These are phyloP conservation scores for Didymella segeticola DNA, from an alignment of 2,329 filamentous ascomycete species.

Conservation along the genomic window DNA sequence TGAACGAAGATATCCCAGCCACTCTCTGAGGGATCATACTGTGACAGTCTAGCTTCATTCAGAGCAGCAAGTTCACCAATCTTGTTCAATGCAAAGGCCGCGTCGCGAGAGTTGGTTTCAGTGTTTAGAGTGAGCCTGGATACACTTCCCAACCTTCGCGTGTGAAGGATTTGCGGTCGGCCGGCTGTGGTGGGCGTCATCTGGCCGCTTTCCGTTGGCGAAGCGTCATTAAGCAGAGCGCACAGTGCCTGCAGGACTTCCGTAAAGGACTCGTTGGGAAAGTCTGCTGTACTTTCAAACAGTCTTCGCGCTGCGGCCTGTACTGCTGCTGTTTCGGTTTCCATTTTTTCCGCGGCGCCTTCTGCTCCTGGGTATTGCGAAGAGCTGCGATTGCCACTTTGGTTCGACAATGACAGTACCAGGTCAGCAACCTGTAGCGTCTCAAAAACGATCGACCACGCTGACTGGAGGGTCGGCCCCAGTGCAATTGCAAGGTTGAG, in stretches of 20 bases:
- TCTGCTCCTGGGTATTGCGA: slow-evolving; percentile 33
- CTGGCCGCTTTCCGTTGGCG: slow-evolving; percentile 31
- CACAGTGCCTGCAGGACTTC: slow-evolving; percentile 80
- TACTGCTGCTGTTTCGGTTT: slow-evolving; percentile 83
- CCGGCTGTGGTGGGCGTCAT: slow-evolving; percentile 28
- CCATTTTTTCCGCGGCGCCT: slow-evolving; percentile 56
- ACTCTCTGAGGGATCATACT: slow-evolving; percentile 68
- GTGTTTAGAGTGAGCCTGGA: slow-evolving; percentile 51
- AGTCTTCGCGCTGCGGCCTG: slow-evolving; percentile 85
- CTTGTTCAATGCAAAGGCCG: slow-evolving; percentile 57
- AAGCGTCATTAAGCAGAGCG: slow-evolving; percentile 62
- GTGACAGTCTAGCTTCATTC: slow-evolving; percentile 67
- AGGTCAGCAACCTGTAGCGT: slow-evolving; percentile 93
- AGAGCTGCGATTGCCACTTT: slow-evolving; percentile 27
- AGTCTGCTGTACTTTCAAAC: slow-evolving; percentile 91
- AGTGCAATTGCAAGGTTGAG: slow-evolving; percentile 96
- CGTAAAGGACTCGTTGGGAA: slow-evolving; percentile 81
- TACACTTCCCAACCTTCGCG: slow-evolving; percentile 52
- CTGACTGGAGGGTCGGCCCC: slow-evolving; percentile 81
- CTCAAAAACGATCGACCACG: slow-evolving; percentile 91
- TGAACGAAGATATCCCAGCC: slow-evolving; percentile 76
- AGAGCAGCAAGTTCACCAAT: slow-evolving; percentile 55
- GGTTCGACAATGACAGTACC: slow-evolving; percentile 66
- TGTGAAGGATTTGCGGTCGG: slow-evolving; percentile 41
- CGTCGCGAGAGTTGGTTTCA: slow-evolving; percentile 52